A percentile compares a stretch with the other conserved stretches of the same genome.
Conservation (phyloP, 805 yeast species). For the Vanderwaltozyma verrucispora region DNA sequence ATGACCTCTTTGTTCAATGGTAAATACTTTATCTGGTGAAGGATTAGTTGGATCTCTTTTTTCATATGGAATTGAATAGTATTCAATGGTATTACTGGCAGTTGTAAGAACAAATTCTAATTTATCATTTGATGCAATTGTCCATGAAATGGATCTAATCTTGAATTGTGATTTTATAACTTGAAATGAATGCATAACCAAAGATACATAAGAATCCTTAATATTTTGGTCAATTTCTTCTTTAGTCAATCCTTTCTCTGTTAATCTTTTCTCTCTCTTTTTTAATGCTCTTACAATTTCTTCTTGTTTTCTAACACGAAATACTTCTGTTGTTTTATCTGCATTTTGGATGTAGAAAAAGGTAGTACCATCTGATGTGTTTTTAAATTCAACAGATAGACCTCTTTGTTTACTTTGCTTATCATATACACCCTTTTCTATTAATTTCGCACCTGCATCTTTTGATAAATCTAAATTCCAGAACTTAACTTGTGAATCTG, state of each 20-base stretch:
- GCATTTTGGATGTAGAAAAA: constrained; percentile 65
- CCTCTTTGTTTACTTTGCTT: constrained; percentile 73
- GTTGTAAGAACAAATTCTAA: constrained; percentile 57
- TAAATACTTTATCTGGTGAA: constrained; percentile 37
- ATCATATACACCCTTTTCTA: constrained; percentile 55
- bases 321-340: constrained; percentile 72
- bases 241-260: constrained; percentile 54
- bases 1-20: constrained; percentile 75
- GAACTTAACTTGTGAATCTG: constrained; percentile 70
- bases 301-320: constrained; percentile 61
- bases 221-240: constrained; percentile 48
- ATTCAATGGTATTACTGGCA: constrained; percentile 65
- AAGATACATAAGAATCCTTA: constrained; percentile 39
- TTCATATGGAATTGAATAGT: constrained; percentile 52
- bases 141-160: constrained; percentile 61
- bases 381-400: constrained; percentile 41
- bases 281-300: constrained; percentile 71
- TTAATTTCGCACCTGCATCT: constrained; percentile 34
- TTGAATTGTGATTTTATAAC: constrained; percentile 55
- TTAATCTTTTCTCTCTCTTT: constrained; percentile 67
- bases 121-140: constrained; percentile 34
- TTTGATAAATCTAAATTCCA: constrained; percentile 66
- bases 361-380: constrained; percentile 15
- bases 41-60: constrained; percentile 36
- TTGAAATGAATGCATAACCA: constrained; percentile 60